These are phyloP conservation scores for Elaeagnus macrophylla DNA, from an alignment of 306 rosid species.

Conservation along the genomic window DNA sequence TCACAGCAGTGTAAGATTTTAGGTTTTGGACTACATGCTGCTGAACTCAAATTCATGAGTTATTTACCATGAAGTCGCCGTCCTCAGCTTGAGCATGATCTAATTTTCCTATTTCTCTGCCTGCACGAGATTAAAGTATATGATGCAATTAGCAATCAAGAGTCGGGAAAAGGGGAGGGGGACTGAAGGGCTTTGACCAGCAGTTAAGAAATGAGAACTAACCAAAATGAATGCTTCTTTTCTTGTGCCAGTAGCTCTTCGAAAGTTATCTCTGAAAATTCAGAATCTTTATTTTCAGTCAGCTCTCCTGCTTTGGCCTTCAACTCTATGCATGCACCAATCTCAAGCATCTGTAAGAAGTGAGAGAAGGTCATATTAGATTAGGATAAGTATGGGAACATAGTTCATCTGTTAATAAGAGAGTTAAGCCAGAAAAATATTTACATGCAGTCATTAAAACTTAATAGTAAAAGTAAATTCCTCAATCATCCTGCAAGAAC, in stretches of 20 bases:
- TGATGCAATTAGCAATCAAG: constrained; percentile 8
- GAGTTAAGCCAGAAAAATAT: too few species aligned
- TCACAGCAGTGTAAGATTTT: constrained; percentile 20
- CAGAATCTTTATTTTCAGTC: constrained; percentile 36
- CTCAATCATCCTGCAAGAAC: not conserved
- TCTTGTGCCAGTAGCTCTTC: constrained; percentile 84
- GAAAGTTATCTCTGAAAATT: constrained; percentile 52
- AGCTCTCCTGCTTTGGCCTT: constrained; percentile 40
- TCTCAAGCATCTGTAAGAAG: constrained; percentile 52
- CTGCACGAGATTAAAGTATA: constrained; percentile 35
- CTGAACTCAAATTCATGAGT: constrained; percentile 22
- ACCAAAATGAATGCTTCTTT: constrained; percentile 94
- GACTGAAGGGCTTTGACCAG: constrained; percentile 1
- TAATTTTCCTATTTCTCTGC: constrained; percentile 64
- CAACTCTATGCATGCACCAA: constrained; percentile 48
- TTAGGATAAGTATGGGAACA: too few species aligned
- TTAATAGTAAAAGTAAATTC: not conserved
- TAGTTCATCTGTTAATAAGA: too few species aligned
- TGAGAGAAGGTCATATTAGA: constrained; percentile 4
- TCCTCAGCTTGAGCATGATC: constrained; percentile 49
- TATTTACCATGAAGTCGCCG: constrained; percentile 27
- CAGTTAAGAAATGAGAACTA: constrained; percentile 19
- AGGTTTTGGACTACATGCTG: constrained; percentile 22
- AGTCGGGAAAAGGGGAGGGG: not conserved
- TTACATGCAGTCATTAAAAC: too few species aligned